Evolutionary conservation across 2,329 filamentous ascomycete species (phyloP), one percentile per base, ranked within the genome.

Genomic region (Paecilomyces fulvus): DNA sequence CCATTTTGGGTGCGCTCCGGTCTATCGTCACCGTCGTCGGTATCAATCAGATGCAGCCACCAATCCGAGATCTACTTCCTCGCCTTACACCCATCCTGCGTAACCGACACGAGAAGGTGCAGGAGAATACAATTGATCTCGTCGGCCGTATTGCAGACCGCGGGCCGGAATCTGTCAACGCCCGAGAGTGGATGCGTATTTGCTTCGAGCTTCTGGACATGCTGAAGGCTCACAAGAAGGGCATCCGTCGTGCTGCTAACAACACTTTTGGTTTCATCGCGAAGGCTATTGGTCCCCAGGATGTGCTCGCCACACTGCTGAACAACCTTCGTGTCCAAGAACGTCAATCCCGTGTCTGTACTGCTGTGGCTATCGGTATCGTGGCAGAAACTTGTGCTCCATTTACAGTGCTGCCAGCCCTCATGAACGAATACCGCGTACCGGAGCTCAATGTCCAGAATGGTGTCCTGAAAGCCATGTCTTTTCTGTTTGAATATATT

Each of bases 211-310:
- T 99, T 55, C 84, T 99, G 30, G 94, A 99, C 75, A 99, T 99
- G 94, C 83, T 99, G 67, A 99, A 99, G 76, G 94, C 94, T 6
- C 94, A 99, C 80, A 99, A 99, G 78, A 99, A 99, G 81, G 95
- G 94, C 62, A 99, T 99, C 64, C 89, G 94, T 62, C 88, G 94
- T 73, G 94, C 94, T 21, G 95, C 94, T 65, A 99, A 99, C 83
- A 99, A 99, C 79, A 99, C 94, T 0, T 99, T 99, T 67, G 94
- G 94, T 72, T 99, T 96, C 81, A 99, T 99, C 67, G 94, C 94
- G 70, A 99, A 99, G 77, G 94, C 94, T 58, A 99, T 99, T 66
- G 94, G 94, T 63, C 94, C 94, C 11, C 92, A 97, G 74, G 94
- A 99, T 77, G 94, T 99, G 25, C 79, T 99, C 57, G 92, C 94